Evolutionary conservation across 805 yeast genomes (phyloP), one percentile per base, ranked within the genome.

Genomic region (Myxozyma monticola): DNA sequence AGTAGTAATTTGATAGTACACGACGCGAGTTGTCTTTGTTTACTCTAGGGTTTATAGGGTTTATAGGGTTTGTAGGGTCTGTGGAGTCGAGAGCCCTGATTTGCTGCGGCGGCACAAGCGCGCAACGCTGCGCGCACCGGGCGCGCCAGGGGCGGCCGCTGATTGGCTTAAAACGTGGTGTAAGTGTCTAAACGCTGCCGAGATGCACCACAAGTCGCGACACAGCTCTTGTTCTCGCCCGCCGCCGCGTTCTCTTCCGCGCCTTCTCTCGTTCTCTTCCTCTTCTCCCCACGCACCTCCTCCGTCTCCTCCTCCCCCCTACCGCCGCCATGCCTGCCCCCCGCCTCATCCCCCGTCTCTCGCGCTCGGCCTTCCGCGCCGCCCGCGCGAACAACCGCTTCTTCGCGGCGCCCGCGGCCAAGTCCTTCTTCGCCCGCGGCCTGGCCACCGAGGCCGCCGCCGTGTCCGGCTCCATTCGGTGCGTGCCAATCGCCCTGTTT

Each of bases 361-460:
- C 96, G 65, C 88, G 89, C 76, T 79, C 85, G 70, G 95, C 96
- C 68, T 81, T 85, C 75, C 81, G 83, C 74, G 90, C 91, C 66
- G 95, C 89, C 68, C 85, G 82, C 79, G 88, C 89, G 71, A 83
- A 84, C 78, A 67, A 75, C 69, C 78, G 83, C 72, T 62, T 72
- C 62, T 81, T 84, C 75, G 76, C 74, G 46, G 63, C 62, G 37
- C 48, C 49, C 77, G 38, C 26, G 36, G 6, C 42, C 29, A 36
- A 42, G 42, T 37, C 45, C 21, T 24, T 28, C 35, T 28, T 49
- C 42, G 42, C 48, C 74, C 80, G 84, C 73, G 79, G 81, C 68
- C 75, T 81, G 71, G 85, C 85, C 61, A 76, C 85, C 62, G 84
- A 84, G 68, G 81, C 83, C 60, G 77, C 82, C 65, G 30, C 51